Percentiles rank a stretch among this genome's conserved stretches.
Evolutionary conservation across 768 basidiomycete genomes (phyloP).

Genomic region (Mrakia frigida): DNA sequence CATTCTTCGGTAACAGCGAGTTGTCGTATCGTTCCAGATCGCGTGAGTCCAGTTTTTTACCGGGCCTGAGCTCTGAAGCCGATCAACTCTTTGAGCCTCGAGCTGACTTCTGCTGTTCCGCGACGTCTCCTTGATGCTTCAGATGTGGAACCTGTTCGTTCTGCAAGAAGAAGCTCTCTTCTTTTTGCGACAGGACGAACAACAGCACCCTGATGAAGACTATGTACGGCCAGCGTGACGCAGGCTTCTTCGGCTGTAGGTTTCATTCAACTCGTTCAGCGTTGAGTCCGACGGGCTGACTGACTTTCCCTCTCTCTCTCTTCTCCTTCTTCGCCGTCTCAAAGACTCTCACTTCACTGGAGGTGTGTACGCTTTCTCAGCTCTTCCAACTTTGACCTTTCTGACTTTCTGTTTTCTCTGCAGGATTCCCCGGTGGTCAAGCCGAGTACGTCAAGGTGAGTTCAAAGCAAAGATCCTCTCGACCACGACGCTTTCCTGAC

Average conservation of each 20-base stretch:
- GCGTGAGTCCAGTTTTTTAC: slow-evolving; percentile 41
- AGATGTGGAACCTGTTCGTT: slow-evolving; percentile 61
- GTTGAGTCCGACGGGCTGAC: neutral
- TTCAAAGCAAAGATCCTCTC: no score
- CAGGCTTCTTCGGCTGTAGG: slow-evolving; percentile 60
- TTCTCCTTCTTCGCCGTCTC: neutral
- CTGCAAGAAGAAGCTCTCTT: slow-evolving; percentile 67
- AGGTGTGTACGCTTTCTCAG: slow-evolving; percentile 35
- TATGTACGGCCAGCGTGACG: slow-evolving; percentile 51
- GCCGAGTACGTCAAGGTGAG: slow-evolving; percentile 42
- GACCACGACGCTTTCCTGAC: no score
- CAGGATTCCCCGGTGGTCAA: slow-evolving; percentile 69
- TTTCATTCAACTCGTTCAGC: slow-evolving; percentile 44
- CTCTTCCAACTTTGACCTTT: neutral
- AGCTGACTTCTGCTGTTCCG: no score
- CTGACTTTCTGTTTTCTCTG: slow-evolving; percentile 53
- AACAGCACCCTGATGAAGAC: slow-evolving; percentile 52
- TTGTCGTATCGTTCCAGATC: slow-evolving; percentile 73
- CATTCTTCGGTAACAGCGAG: slow-evolving; percentile 44
- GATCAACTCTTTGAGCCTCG: no score
- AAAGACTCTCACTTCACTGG: slow-evolving; percentile 57
- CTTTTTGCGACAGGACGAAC: slow-evolving; percentile 70
- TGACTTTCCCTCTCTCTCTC: neutral
- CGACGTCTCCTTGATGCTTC: neutral
- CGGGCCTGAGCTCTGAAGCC: neutral